phyloP scores from a whole-genome alignment of 2,329 filamentous ascomycete genomes.

The Xylariaceae sp. region DNA sequence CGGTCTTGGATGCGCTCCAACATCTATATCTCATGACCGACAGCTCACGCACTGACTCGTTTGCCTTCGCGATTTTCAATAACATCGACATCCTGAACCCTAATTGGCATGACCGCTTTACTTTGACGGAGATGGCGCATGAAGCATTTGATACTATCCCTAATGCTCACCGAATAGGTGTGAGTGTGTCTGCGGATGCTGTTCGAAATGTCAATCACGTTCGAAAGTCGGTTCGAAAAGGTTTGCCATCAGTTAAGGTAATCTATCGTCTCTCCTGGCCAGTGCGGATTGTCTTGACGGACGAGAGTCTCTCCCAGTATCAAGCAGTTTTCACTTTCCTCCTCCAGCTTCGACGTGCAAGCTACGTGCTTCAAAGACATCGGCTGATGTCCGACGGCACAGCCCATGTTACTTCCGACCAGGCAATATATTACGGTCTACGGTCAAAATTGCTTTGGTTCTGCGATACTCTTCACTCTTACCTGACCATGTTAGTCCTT shows the following conservation, averaged over 20 bases:
- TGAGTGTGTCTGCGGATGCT: constrained; percentile 51
- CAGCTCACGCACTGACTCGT: constrained; percentile 65
- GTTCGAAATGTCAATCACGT: constrained; percentile 48
- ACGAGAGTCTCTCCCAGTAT: constrained; percentile 66
- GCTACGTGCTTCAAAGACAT: constrained; percentile 64
- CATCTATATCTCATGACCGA: constrained; percentile 77
- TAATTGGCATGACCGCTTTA: constrained; percentile 79
- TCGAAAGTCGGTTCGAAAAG: constrained; percentile 61
- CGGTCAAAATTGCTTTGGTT: constrained; percentile 78
- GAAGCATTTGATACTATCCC: constrained; percentile 66
- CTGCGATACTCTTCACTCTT: constrained; percentile 71
- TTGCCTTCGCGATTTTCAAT: constrained; percentile 73
- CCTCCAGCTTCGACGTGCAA: constrained; percentile 75
- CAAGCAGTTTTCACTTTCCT: constrained; percentile 75
- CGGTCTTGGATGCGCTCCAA: constrained; percentile 67
- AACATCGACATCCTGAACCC: constrained; percentile 65
- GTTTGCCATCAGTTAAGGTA: constrained; percentile 65
- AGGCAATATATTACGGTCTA: constrained; percentile 59
- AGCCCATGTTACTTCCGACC: constrained; percentile 44
- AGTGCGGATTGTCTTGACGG: constrained; percentile 72
- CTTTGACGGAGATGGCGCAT: constrained; percentile 76
- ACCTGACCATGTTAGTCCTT: constrained; percentile 75
- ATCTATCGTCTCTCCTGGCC: constrained; percentile 70
- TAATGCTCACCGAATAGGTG: constrained; percentile 64
- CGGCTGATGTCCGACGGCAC: constrained; percentile 48